These are phyloP conservation scores for Sclerotinia glacialis DNA, from an alignment of 2,329 filamentous ascomycete genomes.

Conservation along the genomic window DNA sequence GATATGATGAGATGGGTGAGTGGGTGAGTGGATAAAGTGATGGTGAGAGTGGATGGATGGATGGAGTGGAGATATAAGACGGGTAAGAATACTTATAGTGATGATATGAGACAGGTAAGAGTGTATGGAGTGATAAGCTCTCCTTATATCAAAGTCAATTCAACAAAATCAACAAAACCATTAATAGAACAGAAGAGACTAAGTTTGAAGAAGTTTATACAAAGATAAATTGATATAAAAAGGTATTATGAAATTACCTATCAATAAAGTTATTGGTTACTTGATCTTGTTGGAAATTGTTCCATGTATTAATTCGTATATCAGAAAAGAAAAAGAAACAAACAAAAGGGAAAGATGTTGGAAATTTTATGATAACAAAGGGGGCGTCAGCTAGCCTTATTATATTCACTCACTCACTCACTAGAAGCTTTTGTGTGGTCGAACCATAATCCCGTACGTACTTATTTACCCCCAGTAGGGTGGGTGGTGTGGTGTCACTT, in stretches of 20 bases:
- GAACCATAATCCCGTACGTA: background rate
- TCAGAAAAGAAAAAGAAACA: background rate
- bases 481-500: constrained; percentile 6
- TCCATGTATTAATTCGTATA: no score
- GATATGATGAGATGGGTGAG: no score
- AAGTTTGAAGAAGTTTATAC: no score
- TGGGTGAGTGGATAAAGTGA: no score
- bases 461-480: background rate
- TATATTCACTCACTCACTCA: background rate
- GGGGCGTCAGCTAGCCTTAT: background rate
- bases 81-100: no score
- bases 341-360: background rate
- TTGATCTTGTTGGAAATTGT: background rate
- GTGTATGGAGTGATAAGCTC: no score
- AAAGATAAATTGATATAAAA: no score
- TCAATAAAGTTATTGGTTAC: background rate
- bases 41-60: no score
- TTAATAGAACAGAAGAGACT: background rate
- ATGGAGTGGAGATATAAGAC: no score
- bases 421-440: background rate
- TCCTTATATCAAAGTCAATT: background rate
- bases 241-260: background rate
- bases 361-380: background rate
- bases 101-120: no score
- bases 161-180: background rate